A percentile compares a stretch with the other conserved stretches of the same genome.
phyloP scores from a whole-genome alignment of 208 protist genomes.

The Acanthamoeba culbertsoni region DNA sequence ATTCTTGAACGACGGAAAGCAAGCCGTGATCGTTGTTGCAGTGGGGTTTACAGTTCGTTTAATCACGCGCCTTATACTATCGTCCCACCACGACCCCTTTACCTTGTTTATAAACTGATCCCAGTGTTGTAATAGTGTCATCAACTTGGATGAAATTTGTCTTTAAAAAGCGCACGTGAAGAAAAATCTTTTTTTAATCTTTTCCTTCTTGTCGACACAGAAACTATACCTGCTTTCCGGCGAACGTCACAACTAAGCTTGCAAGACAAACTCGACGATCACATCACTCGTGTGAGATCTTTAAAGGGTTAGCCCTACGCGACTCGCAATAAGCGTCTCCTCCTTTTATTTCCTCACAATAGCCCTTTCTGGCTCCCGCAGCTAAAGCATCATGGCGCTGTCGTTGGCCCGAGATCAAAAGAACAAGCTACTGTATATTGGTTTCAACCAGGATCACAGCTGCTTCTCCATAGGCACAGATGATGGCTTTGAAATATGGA shows the following conservation, averaged over 20 bases:
- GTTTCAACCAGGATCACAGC: conserved; percentile 90
- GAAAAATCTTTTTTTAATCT: no score
- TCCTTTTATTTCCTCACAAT: no score
- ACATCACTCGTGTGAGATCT: no score
- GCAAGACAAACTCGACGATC: no score
- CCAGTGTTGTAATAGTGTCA: background rate
- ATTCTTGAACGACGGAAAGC: background rate
- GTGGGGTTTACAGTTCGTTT: background rate
- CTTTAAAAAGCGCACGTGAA: background rate
- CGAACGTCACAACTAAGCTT: no score
- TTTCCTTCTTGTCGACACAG: no score
- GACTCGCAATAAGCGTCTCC: no score
- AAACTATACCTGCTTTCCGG: no score
- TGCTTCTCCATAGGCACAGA: conserved; percentile 88
- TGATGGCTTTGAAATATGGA: conserved; percentile 89
- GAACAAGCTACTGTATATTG: conserved; percentile 83
- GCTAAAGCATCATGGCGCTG: background rate
- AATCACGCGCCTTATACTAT: background rate
- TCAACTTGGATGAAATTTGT: no score
- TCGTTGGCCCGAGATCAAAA: conserved; percentile 46
- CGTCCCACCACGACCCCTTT: background rate
- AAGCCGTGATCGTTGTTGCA: background rate
- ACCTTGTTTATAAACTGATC: conserved; percentile 12
- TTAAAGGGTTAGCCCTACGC: no score
- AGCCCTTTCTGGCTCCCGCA: no score